A percentile compares a stretch with the other conserved stretches of the same genome.
phyloP scores from a whole-genome alignment of 164 flowering plant species.

The Dillenia turbinata region DNA sequence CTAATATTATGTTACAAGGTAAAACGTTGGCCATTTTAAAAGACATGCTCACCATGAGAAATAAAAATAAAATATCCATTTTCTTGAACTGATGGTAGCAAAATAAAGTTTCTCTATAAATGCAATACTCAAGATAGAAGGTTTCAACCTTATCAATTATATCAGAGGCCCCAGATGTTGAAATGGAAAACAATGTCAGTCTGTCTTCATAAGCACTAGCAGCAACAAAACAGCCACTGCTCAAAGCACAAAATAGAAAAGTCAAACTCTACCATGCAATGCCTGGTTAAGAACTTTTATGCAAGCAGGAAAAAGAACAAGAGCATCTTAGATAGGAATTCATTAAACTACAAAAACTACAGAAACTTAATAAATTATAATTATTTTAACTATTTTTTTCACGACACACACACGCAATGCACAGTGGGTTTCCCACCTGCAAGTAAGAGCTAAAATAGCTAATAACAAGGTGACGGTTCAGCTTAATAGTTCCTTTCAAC shows the following conservation, averaged over 20 bases:
- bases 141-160: slow-evolving; percentile 64
- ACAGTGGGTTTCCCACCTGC: too few relatives aligned
- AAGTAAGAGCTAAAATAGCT: too few relatives aligned
- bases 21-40: slow-evolving; percentile 15
- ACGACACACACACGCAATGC: too few relatives aligned
- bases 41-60: slow-evolving; percentile 4
- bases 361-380: too few relatives aligned
- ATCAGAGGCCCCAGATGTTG: slow-evolving; percentile 46
- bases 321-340: too few relatives aligned
- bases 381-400: too few relatives aligned
- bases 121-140: slow-evolving; percentile 2
- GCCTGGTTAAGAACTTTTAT: too few relatives aligned
- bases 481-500: too few relatives aligned
- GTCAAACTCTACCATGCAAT: slow-evolving; percentile 3
- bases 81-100: background rate
- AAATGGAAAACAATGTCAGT: slow-evolving; percentile 70
- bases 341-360: too few relatives aligned
- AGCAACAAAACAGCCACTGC: slow-evolving; percentile 83
- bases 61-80: background rate
- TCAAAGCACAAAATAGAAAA: slow-evolving; percentile 15
- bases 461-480: too few relatives aligned
- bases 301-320: too few relatives aligned
- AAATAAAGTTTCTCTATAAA: background rate
- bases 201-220: slow-evolving; percentile 79
- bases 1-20: slow-evolving; percentile 38